Evolutionary conservation across 2,329 filamentous ascomycete species (phyloP).

Genomic region (Colletotrichum camelliae): DNA sequence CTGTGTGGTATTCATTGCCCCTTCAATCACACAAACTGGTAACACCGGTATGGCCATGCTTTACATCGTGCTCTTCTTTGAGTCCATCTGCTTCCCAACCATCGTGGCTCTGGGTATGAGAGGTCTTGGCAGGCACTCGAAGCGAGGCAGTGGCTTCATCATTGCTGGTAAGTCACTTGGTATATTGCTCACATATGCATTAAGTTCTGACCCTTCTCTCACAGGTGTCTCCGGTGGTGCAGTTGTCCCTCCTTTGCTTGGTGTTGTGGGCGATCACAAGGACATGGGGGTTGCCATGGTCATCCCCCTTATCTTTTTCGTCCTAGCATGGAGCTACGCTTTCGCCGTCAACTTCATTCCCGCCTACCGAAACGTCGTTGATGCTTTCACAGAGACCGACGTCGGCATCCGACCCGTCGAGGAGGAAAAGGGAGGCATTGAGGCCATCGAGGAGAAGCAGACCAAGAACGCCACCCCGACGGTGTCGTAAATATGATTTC

Average conservation of each 20-base stretch:
- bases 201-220: slow-evolving; percentile 68
- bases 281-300: slow-evolving; percentile 62
- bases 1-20: slow-evolving; percentile 56
- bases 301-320: slow-evolving; percentile 67
- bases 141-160: slow-evolving; percentile 72
- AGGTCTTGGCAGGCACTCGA: slow-evolving; percentile 73
- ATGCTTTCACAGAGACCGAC: slow-evolving; percentile 56
- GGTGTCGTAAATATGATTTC: not conserved
- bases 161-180: slow-evolving; percentile 48
- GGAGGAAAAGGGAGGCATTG: slow-evolving; percentile 12
- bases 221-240: slow-evolving; percentile 74
- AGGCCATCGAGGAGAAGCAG: slow-evolving; percentile 11
- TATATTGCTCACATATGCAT: not conserved
- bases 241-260: slow-evolving; percentile 74
- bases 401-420: slow-evolving; percentile 42
- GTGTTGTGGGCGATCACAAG: slow-evolving; percentile 64
- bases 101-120: slow-evolving; percentile 64
- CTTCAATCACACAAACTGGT: slow-evolving; percentile 52
- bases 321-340: slow-evolving; percentile 61
- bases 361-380: slow-evolving; percentile 66
- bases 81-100: slow-evolving; percentile 63
- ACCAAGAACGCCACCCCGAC: not conserved
- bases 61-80: slow-evolving; percentile 61
- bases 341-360: slow-evolving; percentile 71
- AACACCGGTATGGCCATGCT: slow-evolving; percentile 61